Conservation (phyloP, 2,329 filamentous ascomycete genomes). For the Myriosclerotinia scirpicola region DNA sequence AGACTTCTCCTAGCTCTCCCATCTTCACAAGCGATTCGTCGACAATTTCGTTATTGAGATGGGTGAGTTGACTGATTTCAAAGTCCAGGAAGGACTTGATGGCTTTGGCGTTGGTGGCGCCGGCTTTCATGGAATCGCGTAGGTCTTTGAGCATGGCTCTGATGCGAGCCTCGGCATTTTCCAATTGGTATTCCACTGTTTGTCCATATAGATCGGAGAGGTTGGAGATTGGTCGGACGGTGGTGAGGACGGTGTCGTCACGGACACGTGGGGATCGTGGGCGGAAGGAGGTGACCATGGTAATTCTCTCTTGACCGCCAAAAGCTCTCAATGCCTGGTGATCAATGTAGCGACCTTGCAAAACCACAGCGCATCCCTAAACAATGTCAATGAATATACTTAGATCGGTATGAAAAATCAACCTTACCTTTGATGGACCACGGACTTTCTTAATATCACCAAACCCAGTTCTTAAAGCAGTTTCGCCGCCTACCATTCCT, state of each 20-base stretch:
- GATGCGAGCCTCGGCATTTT: slow-evolving; percentile 43
- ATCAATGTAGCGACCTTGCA: slow-evolving; percentile 49
- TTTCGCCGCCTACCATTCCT: slow-evolving; percentile 55
- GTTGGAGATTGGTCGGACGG: slow-evolving; percentile 43
- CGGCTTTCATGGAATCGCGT: slow-evolving; percentile 41
- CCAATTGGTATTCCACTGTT: slow-evolving; percentile 44
- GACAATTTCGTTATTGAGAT: slow-evolving; percentile 41
- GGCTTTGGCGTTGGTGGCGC: slow-evolving; percentile 40
- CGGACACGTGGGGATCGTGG: slow-evolving; percentile 43
- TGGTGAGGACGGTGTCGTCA: slow-evolving; percentile 45
- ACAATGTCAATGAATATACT: slow-evolving; percentile 22
- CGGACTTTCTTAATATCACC: slow-evolving; percentile 48
- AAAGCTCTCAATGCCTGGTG: slow-evolving; percentile 47
- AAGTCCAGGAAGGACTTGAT: slow-evolving; percentile 44
- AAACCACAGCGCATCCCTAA: slow-evolving; percentile 45
- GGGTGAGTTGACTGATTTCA: slow-evolving; percentile 38
- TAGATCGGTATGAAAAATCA: background rate
- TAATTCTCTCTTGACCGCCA: slow-evolving; percentile 48
- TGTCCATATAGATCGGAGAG: slow-evolving; percentile 44
- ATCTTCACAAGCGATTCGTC: slow-evolving; percentile 38
- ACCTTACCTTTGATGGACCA: slow-evolving; percentile 45
- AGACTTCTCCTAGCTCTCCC: slow-evolving; percentile 37
- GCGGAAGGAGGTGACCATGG: slow-evolving; percentile 49
- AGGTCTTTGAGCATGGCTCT: slow-evolving; percentile 41
- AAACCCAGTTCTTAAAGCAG: slow-evolving; percentile 57